A percentile compares a stretch with the other conserved stretches of the same genome.
Evolutionary conservation across 1,139 yeast genomes (phyloP).

Genomic region (Nakaseomyces uthaithaninus): DNA sequence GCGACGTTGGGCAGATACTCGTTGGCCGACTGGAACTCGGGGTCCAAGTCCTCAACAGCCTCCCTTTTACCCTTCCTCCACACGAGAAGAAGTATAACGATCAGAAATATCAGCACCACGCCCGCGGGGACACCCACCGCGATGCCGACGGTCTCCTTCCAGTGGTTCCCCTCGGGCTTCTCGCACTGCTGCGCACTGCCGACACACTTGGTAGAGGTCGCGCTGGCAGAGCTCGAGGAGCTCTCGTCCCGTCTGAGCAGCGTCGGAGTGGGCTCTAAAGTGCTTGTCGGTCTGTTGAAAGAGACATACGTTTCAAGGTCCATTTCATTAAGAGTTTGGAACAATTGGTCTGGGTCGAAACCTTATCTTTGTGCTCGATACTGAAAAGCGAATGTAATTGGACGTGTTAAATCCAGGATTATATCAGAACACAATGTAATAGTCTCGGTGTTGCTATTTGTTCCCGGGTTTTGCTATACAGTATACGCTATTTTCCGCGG

Average conservation of each 20-base stretch:
- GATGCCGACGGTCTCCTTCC: constrained; percentile 45
- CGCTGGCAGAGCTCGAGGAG: not conserved
- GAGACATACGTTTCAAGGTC: constrained; percentile 1
- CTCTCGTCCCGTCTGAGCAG: not conserved
- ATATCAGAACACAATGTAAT: too few relatives aligned
- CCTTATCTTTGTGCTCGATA: too few relatives aligned
- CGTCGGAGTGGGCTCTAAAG: constrained; percentile 2
- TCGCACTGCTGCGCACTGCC: constrained; percentile 5
- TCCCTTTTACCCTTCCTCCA: constrained; percentile 50
- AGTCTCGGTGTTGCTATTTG: too few relatives aligned
- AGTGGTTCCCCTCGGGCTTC: constrained; percentile 6
- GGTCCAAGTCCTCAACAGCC: constrained; percentile 51
- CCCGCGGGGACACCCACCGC: constrained; percentile 62
- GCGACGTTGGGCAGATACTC: constrained; percentile 46
- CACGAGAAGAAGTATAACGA: constrained; percentile 42
- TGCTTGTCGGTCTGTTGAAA: constrained; percentile 4
- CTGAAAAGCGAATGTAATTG: too few relatives aligned
- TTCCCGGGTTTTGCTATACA: too few relatives aligned
- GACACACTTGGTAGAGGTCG: constrained; percentile 1
- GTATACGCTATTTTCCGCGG: too few relatives aligned
- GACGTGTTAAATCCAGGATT: too few relatives aligned
- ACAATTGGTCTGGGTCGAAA: too few relatives aligned
- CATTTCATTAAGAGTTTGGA: constrained; percentile 6
- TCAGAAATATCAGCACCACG: constrained; percentile 41
- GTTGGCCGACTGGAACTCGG: constrained; percentile 69